Evolutionary conservation across 2,329 filamentous ascomycete species (phyloP), one percentile per base, ranked within the genome.

Genomic region (Dendryphion nanum): DNA sequence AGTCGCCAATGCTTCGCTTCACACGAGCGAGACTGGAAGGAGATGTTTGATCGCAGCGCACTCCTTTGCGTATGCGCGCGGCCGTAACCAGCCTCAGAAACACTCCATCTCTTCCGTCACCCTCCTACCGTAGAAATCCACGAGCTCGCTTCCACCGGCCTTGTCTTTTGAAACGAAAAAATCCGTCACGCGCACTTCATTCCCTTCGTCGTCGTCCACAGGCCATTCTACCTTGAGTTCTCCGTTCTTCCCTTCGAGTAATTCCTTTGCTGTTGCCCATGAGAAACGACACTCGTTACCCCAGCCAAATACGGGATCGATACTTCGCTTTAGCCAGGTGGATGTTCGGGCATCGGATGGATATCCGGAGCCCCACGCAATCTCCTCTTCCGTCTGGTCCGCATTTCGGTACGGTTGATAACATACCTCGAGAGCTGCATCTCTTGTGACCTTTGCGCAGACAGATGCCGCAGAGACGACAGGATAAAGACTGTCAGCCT

Each of bases 291-390:
- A 95, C 68, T 97, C 90, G 17, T 79, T 79, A 0, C 91, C 90
- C 91, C 93, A 98, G 12, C 93, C 93, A 70, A 97, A 98, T 1
- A 97, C 70, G 3, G 88, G 87, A 59, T 98, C 84, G 83, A 96
- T 91, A 49, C 91, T 93, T 26, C 71, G 72, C 68, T 82, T 86
- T 60, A 98, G 64, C 91, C 93, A 98, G 12, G 70, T 66, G 2
- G 85, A 80, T 53, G 89, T 95, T 45, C 86, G 79, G 15, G 76
- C 82, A 67, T 98, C 93, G 1, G 86, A 89, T 1, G 93, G 93
- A 63, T 98, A 98, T 1, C 93, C 93, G 1, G 88, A 95, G 1
- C 93, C 93, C 89, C 93, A 96, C 4, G 70, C 73, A 13, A 74
- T 61, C 45, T 51, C 37, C 44, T 55, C 13, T 51, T 59, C 21